Evolutionary conservation across 1,139 yeast species (phyloP).

Genomic region (Blastobotrys elegans): DNA sequence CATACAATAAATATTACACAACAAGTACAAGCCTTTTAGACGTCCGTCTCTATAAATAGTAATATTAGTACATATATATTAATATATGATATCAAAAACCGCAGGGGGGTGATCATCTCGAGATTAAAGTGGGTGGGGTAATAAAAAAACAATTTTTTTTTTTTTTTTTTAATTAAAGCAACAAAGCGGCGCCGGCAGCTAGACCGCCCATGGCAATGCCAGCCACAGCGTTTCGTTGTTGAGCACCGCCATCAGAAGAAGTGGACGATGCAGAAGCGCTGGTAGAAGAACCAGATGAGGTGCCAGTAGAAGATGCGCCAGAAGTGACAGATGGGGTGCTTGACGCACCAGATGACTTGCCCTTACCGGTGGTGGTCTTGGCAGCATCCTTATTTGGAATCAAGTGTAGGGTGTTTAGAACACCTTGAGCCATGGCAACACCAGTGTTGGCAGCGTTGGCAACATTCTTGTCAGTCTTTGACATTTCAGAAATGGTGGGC

Average conservation of each 20-base stretch:
- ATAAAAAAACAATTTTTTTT: neutral
- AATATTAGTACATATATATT: no score
- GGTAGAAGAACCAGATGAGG: neutral
- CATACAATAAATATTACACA: no score
- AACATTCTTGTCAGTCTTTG: slow-evolving; percentile 9
- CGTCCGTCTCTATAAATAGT: no score
- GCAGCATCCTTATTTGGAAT: neutral
- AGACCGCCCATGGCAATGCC: slow-evolving; percentile 12
- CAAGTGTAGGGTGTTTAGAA: slow-evolving; percentile 1
- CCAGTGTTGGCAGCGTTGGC: slow-evolving; percentile 11
- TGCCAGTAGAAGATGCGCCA: neutral
- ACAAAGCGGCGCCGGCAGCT: slow-evolving; percentile 11
- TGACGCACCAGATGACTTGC: neutral
- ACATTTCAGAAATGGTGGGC: slow-evolving; percentile 6
- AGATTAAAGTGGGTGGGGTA: no score
- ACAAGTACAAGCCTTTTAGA: no score
- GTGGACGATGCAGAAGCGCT: slow-evolving; percentile 1
- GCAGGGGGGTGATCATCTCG: no score
- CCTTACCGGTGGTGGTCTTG: no score
- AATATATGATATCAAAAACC: no score
- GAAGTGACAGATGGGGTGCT: neutral
- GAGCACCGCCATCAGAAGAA: slow-evolving; percentile 5
- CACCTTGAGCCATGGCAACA: slow-evolving; percentile 2
- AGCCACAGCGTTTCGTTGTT: slow-evolving; percentile 9
- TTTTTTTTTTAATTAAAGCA: neutral